Conservation (phyloP, 495 filamentous ascomycete genomes). For the Oleoguttula mirabilis region DNA sequence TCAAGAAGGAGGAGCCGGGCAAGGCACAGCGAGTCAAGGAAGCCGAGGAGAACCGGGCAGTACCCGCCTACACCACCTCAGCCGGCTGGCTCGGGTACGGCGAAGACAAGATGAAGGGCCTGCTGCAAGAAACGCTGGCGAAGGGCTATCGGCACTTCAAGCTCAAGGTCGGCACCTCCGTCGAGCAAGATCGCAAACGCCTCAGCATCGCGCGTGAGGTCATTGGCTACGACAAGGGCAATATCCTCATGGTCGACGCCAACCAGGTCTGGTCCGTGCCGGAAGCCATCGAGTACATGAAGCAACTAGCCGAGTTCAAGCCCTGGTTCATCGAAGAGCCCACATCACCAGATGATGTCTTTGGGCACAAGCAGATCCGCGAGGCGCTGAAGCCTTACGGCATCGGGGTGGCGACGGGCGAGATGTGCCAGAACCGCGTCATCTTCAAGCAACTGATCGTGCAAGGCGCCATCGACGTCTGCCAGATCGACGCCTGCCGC, state of each 20-base stretch:
- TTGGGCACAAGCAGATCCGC: constrained; percentile 74
- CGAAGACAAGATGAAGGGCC: constrained; percentile 58
- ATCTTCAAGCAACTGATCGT: constrained; percentile 87
- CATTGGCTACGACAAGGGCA: constrained; percentile 76
- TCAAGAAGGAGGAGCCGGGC: constrained; percentile 47
- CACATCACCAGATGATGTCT: constrained; percentile 85
- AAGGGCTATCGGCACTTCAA: constrained; percentile 84
- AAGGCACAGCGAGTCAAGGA: constrained; percentile 58
- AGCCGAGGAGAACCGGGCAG: constrained; percentile 56
- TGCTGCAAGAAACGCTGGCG: constrained; percentile 58
- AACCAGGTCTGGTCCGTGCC: constrained; percentile 93
- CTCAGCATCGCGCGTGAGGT: constrained; percentile 65
- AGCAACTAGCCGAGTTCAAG: constrained; percentile 66
- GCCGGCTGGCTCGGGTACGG: constrained; percentile 93
- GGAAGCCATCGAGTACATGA: constrained; percentile 82
- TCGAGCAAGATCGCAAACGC: constrained; percentile 58
- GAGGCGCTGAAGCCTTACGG: constrained; percentile 62
- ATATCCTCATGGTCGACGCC: constrained; percentile 88
- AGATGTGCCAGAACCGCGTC: constrained; percentile 94
- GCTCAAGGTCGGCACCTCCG: constrained; percentile 67
- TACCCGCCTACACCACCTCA: constrained; percentile 83
- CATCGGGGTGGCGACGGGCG: constrained; percentile 82
- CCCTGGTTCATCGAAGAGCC: constrained; percentile 98
- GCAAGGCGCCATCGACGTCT: constrained; percentile 68
- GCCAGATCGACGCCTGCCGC: constrained; percentile 85